Evolutionary conservation across 257 asterid genomes (phyloP), one percentile per base, ranked within the genome.

Genomic region (Misopates orontium): DNA sequence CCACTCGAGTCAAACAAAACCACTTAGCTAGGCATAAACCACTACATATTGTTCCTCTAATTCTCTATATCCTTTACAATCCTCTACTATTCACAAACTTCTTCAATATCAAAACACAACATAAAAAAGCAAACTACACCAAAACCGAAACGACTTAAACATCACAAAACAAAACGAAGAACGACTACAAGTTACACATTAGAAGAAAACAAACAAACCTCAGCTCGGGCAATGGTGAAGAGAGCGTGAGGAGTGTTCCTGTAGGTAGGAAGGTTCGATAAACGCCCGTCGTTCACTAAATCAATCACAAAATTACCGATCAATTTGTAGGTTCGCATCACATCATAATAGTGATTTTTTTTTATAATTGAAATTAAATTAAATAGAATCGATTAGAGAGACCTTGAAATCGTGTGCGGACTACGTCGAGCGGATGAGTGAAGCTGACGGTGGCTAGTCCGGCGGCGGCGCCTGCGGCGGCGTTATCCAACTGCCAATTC

Each of bases 381-480:
- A 31, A 25, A 28, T 58, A 10, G 18, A 16, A 17, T 58, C 4
- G 41, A 36, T 15, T 2, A 64, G 2, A 23, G 12, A 20, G n/a
- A 87, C 95, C 96, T 83, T 94, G 97, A 78, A 94, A 94, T 75
- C 97, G 82, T 16, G 97, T 94, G 53, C 96, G 99, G 63, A 94
- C 80, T 75, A 93, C 97, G 83, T 94, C 97, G 71, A 93, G 93
- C 2, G 99, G 97, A 64, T 90, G 99, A 68, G 95, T 62, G 74
- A 86, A 86, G 67, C 87, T 59, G 80, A 79, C 96, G 47, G 96
- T 88, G 73, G 95, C 92, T 36, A 94, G 79, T 36, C 97, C 97
- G 23, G 97, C 95, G 28, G 81, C 74, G 71, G 97, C 80, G 36
- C 97, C 99, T 68, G 99, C 99, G 42, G 77, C 77, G 75, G 99